Evolutionary conservation across 371 early-diverging fungal genomes (phyloP), one percentile per base, ranked within the genome.

Genomic region (Mucor sp.): DNA sequence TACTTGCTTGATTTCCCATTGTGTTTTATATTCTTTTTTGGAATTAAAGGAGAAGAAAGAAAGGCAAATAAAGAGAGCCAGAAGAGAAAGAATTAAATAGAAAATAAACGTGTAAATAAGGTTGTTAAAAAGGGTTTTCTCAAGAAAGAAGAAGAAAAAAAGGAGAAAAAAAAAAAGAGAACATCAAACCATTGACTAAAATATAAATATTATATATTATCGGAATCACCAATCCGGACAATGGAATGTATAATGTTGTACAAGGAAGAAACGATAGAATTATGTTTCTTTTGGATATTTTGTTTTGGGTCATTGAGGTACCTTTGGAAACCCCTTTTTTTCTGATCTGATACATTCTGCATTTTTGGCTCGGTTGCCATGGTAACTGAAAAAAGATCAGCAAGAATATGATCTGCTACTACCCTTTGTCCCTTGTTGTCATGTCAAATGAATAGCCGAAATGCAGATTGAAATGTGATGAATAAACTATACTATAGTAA

Each of bases 1-100:
- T 70, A 70, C 82, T 81, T 12, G 82, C 74, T 72, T 81, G 82
- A 62, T 77, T 81, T 19, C 82, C 82, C 82, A 81, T 81, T 21
- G 39, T 58, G 37, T 14, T 19, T 48, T 23, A 55, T 78, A 81
- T 81, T 21, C 32, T 58, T 30, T 14, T 19, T 48, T 23, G 41
- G 19, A 50, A 47, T 35, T 43, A 32, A 30, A 19, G 37, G 37
- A 37, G 37, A 37, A 44, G 9, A 28, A 58, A 55, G 35, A 41
- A 56, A 17, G 57, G 56, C 33, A 58, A 19, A 30, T 55, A 14
- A 30, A 63, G 27, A 68, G 50, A 60, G 32, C 62, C 25, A 59
- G 23, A 53, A 32, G 50, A 39, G 41, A 50, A 58, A 23, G 56
- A 47, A 59, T 35, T 43, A 53, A 53, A 47, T 48, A 48, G 23